Evolutionary conservation across 495 filamentous ascomycete genomes (phyloP).

Genomic region (Lasiosphaeris hirsuta): DNA sequence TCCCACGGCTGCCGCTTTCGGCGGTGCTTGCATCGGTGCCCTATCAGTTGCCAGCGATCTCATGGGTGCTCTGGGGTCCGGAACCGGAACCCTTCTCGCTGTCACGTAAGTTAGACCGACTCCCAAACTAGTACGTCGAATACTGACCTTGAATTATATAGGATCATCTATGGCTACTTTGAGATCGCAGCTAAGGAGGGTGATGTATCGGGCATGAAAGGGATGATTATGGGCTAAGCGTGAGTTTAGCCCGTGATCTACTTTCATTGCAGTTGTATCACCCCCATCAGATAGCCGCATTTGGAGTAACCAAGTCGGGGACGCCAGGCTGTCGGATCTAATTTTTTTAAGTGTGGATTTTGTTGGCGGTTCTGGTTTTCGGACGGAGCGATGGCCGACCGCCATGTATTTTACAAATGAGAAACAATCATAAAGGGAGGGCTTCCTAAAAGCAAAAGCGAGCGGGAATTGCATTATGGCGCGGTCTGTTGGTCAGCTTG

Average conservation of each 20-base stretch:
- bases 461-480: constrained; percentile 13
- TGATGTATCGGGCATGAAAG: constrained; percentile 87
- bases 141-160: constrained; percentile 38
- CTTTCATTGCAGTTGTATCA: not conserved
- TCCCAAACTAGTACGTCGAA: not conserved
- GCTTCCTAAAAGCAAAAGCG: constrained; percentile 15
- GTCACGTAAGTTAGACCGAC: constrained; percentile 79
- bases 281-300: not conserved
- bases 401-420: constrained; percentile 28
- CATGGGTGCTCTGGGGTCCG: constrained; percentile 91
- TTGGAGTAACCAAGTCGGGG: constrained; percentile 6
- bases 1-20: constrained; percentile 95
- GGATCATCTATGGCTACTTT: constrained; percentile 98
- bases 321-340: constrained; percentile 4
- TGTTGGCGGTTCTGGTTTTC: constrained; percentile 17
- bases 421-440: constrained; percentile 12
- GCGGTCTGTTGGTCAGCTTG: constrained; percentile 16
- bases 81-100: constrained; percentile 95
- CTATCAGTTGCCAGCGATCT: constrained; percentile 94
- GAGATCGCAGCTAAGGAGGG: constrained; percentile 99
- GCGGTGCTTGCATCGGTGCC: constrained; percentile 98
- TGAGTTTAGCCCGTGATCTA: not conserved
- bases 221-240: constrained; percentile 67
- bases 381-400: constrained; percentile 13
- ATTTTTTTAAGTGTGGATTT: constrained; percentile 24